Percentiles rank a stretch among this genome's conserved stretches.
phyloP scores from a whole-genome alignment of 306 rosid genomes.

The Vigna hirtella region DNA sequence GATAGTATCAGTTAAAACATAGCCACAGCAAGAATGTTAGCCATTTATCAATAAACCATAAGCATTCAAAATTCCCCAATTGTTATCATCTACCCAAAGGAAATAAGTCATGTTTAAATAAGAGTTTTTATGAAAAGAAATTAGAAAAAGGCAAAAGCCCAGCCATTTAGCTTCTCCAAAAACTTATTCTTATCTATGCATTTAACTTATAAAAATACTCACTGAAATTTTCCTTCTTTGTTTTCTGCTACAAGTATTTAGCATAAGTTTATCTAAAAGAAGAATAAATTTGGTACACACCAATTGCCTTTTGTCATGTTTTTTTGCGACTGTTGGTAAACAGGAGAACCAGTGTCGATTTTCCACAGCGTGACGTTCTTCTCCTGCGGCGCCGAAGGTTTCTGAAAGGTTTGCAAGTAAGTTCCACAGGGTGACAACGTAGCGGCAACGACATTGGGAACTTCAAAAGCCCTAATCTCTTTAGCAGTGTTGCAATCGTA shows the following conservation, averaged over 20 bases:
- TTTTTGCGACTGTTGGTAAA: conserved; percentile 78
- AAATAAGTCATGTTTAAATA: not conserved
- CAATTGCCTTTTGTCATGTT: conserved; percentile 72
- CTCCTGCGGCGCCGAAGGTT: conserved; percentile 68
- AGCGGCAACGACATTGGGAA: conserved; percentile 67
- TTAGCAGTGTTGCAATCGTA: conserved; percentile 61
- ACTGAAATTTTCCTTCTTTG: no score
- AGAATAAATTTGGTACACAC: conserved; percentile 42
- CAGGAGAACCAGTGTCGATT: conserved; percentile 61
- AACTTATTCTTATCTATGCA: no score
- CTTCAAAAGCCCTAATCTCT: conserved; percentile 73
- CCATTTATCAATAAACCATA: not conserved
- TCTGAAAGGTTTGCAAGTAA: conserved; percentile 79
- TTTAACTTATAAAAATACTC: no score
- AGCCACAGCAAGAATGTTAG: not conserved
- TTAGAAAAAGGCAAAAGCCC: not conserved
- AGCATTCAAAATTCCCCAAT: not conserved
- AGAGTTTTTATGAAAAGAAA: no score
- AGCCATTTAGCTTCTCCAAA: not conserved
- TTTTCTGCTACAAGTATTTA: not conserved
- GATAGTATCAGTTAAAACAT: conserved; percentile 6
- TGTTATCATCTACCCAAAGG: not conserved
- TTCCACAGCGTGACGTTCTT: conserved; percentile 82
- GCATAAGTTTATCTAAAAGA: not conserved
- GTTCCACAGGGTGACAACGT: conserved; percentile 78